Evolutionary conservation across 495 filamentous ascomycete genomes (phyloP), one percentile per base, ranked within the genome.

Genomic region (Saxispiralis lemnorum): DNA sequence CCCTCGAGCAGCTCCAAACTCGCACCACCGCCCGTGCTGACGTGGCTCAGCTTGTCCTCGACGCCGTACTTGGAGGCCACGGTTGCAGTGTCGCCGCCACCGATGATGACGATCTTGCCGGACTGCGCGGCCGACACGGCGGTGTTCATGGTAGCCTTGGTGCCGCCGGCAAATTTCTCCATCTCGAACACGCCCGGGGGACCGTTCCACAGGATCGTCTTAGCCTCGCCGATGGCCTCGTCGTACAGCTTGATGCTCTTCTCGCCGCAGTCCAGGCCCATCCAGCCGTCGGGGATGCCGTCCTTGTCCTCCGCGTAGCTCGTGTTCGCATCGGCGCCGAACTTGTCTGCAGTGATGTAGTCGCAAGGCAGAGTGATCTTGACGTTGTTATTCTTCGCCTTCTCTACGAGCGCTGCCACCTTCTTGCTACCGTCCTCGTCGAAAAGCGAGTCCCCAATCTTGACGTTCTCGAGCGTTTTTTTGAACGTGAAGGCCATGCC

Each of bases 401-500:
- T 99, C 66, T 89, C 77, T 45, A 93, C 69, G 47, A 99, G 71
- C 47, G 83, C 70, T 45, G 65, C 77, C 35, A 95, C 92, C 15
- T 80, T 93, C 79, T 95, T 87, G 70, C 80, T 75, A 43, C 89
- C 89, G 15, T 76, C 81, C 67, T 95, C 87, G 59, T 99, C 89
- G 62, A 93, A 99, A 43, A 96, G 72, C 35, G 74, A 81, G 70
- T 76, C 83, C 39, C 89, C 89, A 52, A 99, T 99, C 66, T 77
- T 71, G 43, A 97, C 76, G 56, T 70, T 68, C 65, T 95, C 76
- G 32, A 96, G 71, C 32, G 85, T 88, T 75, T 97, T 97, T 78
- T 96, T 96, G 76, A 99, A 96, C 48, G 89, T 99, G 74, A 95
- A 99, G 21, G 89, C 85, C 89, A 99, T 99, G 51, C 79, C 89